Conservation (phyloP, 345 rosid species). For the Corchorus capsularis region DNA sequence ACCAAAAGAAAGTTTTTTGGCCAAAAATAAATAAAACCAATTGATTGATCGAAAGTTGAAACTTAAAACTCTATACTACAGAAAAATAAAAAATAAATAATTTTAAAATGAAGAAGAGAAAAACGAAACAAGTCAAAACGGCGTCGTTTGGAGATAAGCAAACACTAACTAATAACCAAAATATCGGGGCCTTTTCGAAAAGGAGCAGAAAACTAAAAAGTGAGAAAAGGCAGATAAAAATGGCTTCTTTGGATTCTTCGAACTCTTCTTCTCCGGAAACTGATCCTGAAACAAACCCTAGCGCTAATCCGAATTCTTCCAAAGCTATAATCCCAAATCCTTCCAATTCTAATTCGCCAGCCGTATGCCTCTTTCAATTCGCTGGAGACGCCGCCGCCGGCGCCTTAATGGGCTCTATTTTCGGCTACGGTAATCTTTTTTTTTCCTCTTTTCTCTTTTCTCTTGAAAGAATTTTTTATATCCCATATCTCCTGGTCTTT, state of each 20-base stretch:
- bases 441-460: not conserved
- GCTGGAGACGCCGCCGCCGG: conserved; percentile 86
- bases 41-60: no score
- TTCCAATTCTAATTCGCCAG: conserved; percentile 40
- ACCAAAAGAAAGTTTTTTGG: no score
- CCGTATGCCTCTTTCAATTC: conserved; percentile 70
- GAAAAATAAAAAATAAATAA: no score
- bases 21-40: no score
- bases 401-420: conserved; percentile 83
- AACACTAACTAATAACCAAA: not conserved
- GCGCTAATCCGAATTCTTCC: conserved; percentile 33
- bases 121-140: not conserved
- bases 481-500: no score
- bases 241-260: conserved; percentile 54
- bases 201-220: not conserved
- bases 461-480: not conserved
- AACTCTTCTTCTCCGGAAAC: conserved; percentile 27
- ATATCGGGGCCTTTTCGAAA: not conserved
- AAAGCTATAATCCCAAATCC: conserved; percentile 45
- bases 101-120: not conserved
- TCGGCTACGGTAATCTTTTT: conserved; percentile 62
- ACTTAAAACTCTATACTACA: no score
- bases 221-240: not conserved
- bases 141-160: not conserved
- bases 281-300: conserved; percentile 29